Evolutionary conservation across 2,329 filamentous ascomycete species (phyloP).

Genomic region (Cylindrodendrum hubeiense): DNA sequence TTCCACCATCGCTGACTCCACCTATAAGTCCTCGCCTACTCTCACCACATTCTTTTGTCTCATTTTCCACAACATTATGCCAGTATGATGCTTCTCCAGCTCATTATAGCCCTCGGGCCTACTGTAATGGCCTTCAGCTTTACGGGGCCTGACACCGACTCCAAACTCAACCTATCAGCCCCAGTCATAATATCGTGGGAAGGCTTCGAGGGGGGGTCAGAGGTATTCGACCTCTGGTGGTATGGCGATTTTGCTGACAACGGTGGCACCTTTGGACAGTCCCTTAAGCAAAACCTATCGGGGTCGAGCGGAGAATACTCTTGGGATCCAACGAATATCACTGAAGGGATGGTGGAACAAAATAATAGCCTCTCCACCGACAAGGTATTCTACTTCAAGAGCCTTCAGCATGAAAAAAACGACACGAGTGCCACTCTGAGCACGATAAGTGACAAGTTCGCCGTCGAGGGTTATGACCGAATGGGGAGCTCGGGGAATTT

Average conservation of each 20-base stretch:
- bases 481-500: neutral
- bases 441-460: neutral
- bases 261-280: neutral
- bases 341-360: neutral
- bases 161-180: neutral
- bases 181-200: neutral
- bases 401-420: neutral
- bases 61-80: neutral
- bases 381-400: neutral
- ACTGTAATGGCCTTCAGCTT: neutral
- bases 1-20: too few relatives aligned
- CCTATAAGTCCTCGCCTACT: neutral
- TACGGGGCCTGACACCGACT: neutral
- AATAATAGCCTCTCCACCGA: neutral
- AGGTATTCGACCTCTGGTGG: neutral
- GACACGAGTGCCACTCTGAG: neutral
- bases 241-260: neutral
- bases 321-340: neutral
- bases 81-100: neutral
- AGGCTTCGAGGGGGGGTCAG: too few relatives aligned
- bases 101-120: neutral
- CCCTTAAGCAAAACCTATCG: neutral
- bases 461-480: neutral
- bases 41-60: neutral
- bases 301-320: neutral